Percentiles rank a stretch among this genome's conserved stretches.
Evolutionary conservation across 1,139 yeast species (phyloP).

Genomic region (Sugiyamaella neomexicana): DNA sequence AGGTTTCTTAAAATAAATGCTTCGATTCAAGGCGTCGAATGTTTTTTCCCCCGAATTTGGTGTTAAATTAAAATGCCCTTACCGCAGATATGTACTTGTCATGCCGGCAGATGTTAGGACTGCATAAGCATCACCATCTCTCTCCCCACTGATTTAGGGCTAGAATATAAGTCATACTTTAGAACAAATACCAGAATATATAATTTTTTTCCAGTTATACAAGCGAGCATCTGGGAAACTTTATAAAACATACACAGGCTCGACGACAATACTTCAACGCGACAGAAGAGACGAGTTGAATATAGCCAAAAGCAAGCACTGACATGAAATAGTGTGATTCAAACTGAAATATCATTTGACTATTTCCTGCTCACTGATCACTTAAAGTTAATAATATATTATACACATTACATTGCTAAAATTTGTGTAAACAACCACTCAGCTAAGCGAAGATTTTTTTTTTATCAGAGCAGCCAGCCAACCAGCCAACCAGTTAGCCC

Average conservation of each 20-base stretch:
- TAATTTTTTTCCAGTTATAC: no score
- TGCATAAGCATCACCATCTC: neutral
- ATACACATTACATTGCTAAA: neutral
- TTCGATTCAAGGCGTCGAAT: constrained; percentile 12
- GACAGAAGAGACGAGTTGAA: neutral
- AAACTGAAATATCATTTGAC: neutral
- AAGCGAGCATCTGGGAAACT: no score
- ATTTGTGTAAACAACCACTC: neutral
- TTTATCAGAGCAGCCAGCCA: no score
- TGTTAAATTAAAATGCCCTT: neutral
- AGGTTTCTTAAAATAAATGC: neutral
- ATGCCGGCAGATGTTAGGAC: neutral
- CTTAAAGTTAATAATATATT: neutral
- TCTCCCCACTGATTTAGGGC: neutral
- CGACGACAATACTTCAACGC: no score
- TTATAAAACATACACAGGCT: no score
- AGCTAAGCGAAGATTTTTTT: no score
- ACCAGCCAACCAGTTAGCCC: no score
- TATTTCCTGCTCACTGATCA: neutral
- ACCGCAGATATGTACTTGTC: constrained; percentile 1
- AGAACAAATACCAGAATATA: neutral
- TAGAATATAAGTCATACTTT: neutral
- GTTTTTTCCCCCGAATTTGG: neutral
- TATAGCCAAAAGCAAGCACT: neutral
- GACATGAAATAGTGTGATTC: neutral